These are phyloP conservation scores for Russula olivacea DNA, from an alignment of 768 basidiomycete species.

Conservation along the genomic window DNA sequence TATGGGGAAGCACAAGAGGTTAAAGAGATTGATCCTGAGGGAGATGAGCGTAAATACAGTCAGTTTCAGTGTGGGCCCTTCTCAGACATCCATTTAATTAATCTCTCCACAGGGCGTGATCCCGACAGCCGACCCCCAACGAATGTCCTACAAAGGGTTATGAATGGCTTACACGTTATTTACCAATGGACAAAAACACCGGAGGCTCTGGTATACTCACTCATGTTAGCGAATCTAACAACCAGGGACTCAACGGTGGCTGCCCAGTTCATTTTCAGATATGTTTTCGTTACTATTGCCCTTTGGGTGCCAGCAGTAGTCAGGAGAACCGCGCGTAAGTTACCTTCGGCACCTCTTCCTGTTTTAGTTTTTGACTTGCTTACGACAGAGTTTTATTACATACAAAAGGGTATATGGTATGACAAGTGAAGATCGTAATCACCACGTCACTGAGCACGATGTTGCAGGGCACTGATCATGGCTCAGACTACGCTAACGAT, in stretches of 20 bases:
- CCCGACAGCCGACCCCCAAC: constrained; percentile 46
- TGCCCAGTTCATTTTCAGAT: constrained; percentile 46
- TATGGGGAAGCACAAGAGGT: constrained; percentile 32
- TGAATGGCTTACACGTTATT: constrained; percentile 32
- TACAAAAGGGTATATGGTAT: constrained; percentile 43
- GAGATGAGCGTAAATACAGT: constrained; percentile 23
- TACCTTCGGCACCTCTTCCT: neutral
- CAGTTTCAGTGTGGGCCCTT: constrained; percentile 6
- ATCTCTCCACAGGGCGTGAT: constrained; percentile 32
- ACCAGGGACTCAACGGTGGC: neutral
- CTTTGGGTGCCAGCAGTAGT: constrained; percentile 49
- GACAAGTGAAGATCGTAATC: neutral
- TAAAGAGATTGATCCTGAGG: constrained; percentile 29
- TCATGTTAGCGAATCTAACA: neutral
- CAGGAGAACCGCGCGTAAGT: constrained; percentile 39
- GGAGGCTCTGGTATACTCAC: constrained; percentile 35
- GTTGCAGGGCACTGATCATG: constrained; percentile 50
- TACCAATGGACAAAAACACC: constrained; percentile 41
- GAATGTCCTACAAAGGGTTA: constrained; percentile 39
- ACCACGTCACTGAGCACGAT: neutral
- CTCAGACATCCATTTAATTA: constrained; percentile 1
- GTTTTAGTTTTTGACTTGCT: constrained; percentile 4
- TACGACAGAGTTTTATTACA: constrained; percentile 38
- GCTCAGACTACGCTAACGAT: constrained; percentile 53
- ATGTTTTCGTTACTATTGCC: constrained; percentile 42